Percentiles rank a stretch among this genome's conserved stretches.
Evolutionary conservation across 164 flowering plant genomes (phyloP).

Genomic region (Amborella trichopoda): DNA sequence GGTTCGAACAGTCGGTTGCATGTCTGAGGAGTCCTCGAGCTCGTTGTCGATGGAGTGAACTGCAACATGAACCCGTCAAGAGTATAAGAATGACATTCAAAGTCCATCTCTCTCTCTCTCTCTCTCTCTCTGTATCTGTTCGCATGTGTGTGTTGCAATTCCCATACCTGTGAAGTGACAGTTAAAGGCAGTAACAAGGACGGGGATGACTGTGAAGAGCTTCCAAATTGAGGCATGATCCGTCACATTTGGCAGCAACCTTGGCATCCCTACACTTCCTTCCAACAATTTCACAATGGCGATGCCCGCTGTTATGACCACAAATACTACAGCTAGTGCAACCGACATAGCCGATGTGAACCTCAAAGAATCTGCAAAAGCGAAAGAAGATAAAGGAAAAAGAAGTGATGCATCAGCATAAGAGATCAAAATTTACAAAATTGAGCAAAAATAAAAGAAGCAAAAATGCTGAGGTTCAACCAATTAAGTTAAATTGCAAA

Average conservation of each 20-base stretch:
- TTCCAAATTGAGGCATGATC: constrained; percentile 50
- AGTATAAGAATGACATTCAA: too few species aligned
- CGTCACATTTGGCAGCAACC: constrained; percentile 56
- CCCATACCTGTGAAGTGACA: constrained; percentile 91
- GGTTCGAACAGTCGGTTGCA: constrained; percentile 49
- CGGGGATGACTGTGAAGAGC: constrained; percentile 81
- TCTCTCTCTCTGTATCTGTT: too few species aligned
- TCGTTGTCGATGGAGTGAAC: constrained; percentile 87
- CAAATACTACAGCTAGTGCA: constrained; percentile 78
- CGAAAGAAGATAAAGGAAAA: neutral
- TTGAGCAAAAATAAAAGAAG: too few species aligned
- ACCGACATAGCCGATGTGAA: constrained; percentile 88
- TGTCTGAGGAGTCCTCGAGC: constrained; percentile 66
- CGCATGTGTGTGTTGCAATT: too few species aligned
- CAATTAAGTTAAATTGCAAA: too few species aligned
- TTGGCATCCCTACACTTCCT: constrained; percentile 63
- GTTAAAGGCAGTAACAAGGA: constrained; percentile 84
- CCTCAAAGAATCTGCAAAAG: constrained; percentile 78
- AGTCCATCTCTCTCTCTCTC: too few species aligned
- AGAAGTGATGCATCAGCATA: too few species aligned
- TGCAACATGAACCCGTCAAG: too few species aligned
- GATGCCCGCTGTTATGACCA: constrained; percentile 74
- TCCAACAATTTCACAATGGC: constrained; percentile 44
- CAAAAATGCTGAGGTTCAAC: too few species aligned
- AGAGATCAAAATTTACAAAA: too few species aligned